A percentile compares a stretch with the other conserved stretches of the same genome.
Evolutionary conservation across 257 asterid species (phyloP).

Genomic region (Solanum acaule): DNA sequence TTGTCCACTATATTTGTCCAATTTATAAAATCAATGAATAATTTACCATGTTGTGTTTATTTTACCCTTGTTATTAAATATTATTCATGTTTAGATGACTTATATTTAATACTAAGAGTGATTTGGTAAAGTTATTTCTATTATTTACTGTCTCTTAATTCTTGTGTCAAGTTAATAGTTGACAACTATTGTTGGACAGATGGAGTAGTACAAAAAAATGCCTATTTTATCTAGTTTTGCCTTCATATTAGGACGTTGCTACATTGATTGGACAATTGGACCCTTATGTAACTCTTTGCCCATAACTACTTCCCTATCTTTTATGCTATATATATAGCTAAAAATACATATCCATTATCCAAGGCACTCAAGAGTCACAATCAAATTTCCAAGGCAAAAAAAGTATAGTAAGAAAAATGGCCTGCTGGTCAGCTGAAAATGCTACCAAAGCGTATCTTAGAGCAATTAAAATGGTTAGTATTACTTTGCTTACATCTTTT

Average conservation of each 20-base stretch:
- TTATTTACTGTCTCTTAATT: no score
- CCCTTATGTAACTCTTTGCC: background rate
- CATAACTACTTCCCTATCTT: background rate
- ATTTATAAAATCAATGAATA: background rate
- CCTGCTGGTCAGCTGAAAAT: conserved; percentile 77
- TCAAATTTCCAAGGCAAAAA: background rate
- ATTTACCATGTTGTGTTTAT: no score
- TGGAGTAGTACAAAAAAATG: background rate
- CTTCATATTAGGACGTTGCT: background rate
- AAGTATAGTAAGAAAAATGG: conserved; percentile 23
- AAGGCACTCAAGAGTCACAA: background rate
- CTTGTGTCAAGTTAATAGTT: no score
- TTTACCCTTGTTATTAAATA: background rate
- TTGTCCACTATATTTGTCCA: no score
- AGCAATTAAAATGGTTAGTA: conserved; percentile 56
- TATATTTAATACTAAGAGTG: no score
- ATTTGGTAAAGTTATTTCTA: no score
- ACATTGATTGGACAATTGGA: background rate
- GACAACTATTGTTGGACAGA: no score
- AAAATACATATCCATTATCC: background rate
- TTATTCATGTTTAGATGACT: no score
- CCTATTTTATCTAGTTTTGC: background rate
- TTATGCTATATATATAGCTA: background rate
- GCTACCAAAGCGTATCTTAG: conserved; percentile 63
- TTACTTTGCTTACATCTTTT: background rate